Evolutionary conservation across 108 stramenopile genomes (phyloP), one percentile per base, ranked within the genome.

Genomic region (Mayamaea pseudoterrestris): DNA sequence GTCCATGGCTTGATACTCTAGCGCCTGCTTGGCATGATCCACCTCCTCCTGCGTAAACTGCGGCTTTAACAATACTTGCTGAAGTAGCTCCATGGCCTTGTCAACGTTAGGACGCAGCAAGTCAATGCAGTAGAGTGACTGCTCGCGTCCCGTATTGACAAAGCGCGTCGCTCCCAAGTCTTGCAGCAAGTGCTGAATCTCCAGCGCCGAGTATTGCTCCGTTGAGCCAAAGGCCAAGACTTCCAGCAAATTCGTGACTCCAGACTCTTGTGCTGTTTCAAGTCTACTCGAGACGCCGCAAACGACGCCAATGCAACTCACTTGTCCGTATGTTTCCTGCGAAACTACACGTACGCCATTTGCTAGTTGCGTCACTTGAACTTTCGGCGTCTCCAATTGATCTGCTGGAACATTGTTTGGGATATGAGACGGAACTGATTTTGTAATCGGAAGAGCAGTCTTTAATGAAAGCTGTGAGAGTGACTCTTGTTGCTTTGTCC

Each of bases 81-180:
- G 55, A 20, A 95, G 41, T 34, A 97, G 52, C 12, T 80, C 66
- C 49, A 92, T 69, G n/a, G 87, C 93, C 27, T 59, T 32, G 16
- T 65, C 51, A 3, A 83, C 74, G 56, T 93, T 90, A 16, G 91
- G 87, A n/a, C 92, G 65, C 27, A 97, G 50, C 1, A 93, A 73
- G 57, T 97, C 96, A 49, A 95, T 73, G 51, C 88, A 95, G 44
- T 90, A 86, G 40, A 95, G 57, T 30, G 91, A 77, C 54, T 96
- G 93, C 58, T 98, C 96, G 16, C 93, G 53, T 18, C 71, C 63
- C 7, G 83, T 77, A 41, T 73, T 77, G 37, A 80, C 93, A 47
- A 93, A 89, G 28, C 78, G 59, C 18, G 74, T 68, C 11, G 63
- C 84, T 11, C 94, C 90, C 51, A 80, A 62, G 12, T 68, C 60